Evolutionary conservation across 768 basidiomycete species (phyloP), one percentile per base, ranked within the genome.

Genomic region (Agrocybe chaxingu): DNA sequence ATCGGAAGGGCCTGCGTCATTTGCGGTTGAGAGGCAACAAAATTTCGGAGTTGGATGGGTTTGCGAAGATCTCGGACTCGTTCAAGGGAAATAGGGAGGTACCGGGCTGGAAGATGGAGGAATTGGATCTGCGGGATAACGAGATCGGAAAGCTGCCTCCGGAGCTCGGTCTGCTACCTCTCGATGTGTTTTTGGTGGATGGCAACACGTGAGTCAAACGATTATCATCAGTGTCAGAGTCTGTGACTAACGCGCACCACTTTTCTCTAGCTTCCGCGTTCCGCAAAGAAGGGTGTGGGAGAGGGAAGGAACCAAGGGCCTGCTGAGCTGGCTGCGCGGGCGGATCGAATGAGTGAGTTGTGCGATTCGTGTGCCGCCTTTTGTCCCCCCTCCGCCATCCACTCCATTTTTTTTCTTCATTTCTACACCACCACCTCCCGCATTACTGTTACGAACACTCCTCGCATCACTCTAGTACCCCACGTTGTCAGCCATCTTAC

Each of bases 241-340:
- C n/a, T 45, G 10, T 43, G 44, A 38, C 40, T 53, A 32, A 47
- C 44, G 35, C 4, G 38, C 37, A 11, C 35, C 48, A 43, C 38
- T 37, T 31, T 8, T 50, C 37, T 32, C 7, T 53, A 91, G 89
- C 10, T 93, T 93, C 73, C 85, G 90, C 29, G 82, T 90, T 13
- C 90, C 90, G 0, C 81, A 84, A 51, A 74, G 90, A 54, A 75
- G 85, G 16, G 84, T 93, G 8, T 93, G 90, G 90, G 91, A 92
- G 63, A 74, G 89, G 41, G 90, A 92, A 60, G 90, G 89, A 1
- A 91, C 89, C 13, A 90, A 87, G 57, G 89, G 90, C 2, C 59
- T 92, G 47, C 59, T 91, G 70, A 84, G 78, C 51, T 92, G 89
- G 89, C 64, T 92, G 59, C 75, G 85, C 46, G 87, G 85, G 12